A percentile compares a stretch with the other conserved stretches of the same genome.
Conservation (phyloP, 2,329 filamentous ascomycete genomes). For the Harringtonia aguacate region DNA sequence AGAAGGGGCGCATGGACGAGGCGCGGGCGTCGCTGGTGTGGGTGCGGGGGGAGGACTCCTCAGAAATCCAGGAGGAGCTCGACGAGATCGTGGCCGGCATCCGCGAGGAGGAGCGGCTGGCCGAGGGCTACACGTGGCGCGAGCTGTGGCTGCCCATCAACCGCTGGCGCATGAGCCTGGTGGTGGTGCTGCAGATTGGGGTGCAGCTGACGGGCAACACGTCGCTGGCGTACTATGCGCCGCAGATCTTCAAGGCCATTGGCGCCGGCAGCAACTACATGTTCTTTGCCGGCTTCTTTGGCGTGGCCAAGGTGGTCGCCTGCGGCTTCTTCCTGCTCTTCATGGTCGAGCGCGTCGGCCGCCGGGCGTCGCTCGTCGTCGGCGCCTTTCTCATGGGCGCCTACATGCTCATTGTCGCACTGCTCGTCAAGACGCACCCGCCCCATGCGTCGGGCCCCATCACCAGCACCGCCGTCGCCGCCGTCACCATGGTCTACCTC, state of each 20-base stretch:
- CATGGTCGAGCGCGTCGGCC: constrained; percentile 13
- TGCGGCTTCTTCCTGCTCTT: constrained; percentile 2
- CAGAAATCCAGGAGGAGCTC: too few species aligned
- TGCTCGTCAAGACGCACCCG: too few species aligned
- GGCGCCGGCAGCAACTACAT: constrained; percentile 49
- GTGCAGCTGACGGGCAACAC: constrained; percentile 38
- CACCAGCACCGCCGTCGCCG: constrained; percentile 11
- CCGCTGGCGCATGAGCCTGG: constrained; percentile 35
- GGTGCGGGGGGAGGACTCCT: too few species aligned
- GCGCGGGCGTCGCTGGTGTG: constrained; percentile 27
- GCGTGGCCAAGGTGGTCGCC: constrained; percentile 8
- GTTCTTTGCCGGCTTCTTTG: constrained; percentile 46
- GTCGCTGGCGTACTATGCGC: constrained; percentile 53
- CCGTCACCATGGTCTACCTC: constrained; percentile 21
- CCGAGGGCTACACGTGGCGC: constrained; percentile 31
- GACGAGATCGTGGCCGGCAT: too few species aligned
- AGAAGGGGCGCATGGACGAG: constrained; percentile 26
- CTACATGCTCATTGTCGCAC: too few species aligned
- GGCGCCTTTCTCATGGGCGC: too few species aligned
- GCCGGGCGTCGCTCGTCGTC: constrained; percentile 13
- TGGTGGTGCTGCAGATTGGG: constrained; percentile 44
- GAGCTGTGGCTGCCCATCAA: constrained; percentile 7
- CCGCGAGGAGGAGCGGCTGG: constrained; percentile 24
- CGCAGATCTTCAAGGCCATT: constrained; percentile 48
- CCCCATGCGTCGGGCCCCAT: too few species aligned